phyloP scores from a whole-genome alignment of 805 yeast genomes.

The Saccharomycopsis fibuligera region DNA sequence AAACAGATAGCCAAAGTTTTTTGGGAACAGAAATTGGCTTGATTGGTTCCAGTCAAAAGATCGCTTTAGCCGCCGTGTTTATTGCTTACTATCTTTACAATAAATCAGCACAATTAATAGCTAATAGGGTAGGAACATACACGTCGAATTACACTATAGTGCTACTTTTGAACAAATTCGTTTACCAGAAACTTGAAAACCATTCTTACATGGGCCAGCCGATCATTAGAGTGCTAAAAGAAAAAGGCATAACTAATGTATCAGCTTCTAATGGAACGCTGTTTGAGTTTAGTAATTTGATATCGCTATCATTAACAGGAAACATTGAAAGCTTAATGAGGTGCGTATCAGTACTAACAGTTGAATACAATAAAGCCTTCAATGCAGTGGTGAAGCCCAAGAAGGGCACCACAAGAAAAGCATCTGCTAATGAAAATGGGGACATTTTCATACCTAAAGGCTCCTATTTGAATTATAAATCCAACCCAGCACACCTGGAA shows the following conservation, averaged over 20 bases:
- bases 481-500: not conserved
- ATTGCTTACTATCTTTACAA: constrained; percentile 6
- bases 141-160: constrained; percentile 6
- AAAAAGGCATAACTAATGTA: not conserved
- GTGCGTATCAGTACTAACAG: not conserved
- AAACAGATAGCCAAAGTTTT: too few species aligned
- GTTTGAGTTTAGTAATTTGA: constrained; percentile 15
- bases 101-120: not conserved
- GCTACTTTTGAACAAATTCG: constrained; percentile 10
- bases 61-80: constrained; percentile 4
- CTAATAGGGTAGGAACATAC: not conserved
- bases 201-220: not conserved
- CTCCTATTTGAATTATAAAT: not conserved
- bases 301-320: constrained; percentile 1
- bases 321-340: constrained; percentile 1
- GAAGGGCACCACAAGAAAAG: constrained; percentile 6
- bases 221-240: not conserved
- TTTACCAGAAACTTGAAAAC: not conserved
- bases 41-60: not conserved
- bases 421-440: not conserved
- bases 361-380: too few species aligned
- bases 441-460: not conserved
- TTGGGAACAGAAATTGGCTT: not conserved
- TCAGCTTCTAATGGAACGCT: not conserved
- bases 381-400: constrained; percentile 2